phyloP scores from a whole-genome alignment of 176 grass and related monocot species.

The Carex littledalei region DNA sequence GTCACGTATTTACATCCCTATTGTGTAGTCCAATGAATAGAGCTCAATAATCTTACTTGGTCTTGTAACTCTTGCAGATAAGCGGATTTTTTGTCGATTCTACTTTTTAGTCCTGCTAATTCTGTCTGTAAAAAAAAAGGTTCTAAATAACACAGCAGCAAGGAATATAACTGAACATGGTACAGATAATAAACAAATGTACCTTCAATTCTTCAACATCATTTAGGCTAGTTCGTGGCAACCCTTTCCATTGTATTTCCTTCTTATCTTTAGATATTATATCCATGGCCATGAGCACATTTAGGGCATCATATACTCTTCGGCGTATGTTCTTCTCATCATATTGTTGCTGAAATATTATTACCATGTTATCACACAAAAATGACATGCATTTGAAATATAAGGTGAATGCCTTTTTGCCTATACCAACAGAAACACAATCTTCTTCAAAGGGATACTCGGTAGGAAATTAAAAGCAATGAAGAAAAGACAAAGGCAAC shows the following conservation, averaged over 20 bases:
- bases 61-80: constrained; percentile 97
- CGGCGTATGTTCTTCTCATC: constrained; percentile 99
- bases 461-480: background rate
- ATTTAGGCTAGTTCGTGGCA: constrained; percentile 76
- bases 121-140: constrained; percentile 40
- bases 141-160: constrained; percentile 9
- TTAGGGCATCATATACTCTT: constrained; percentile 94
- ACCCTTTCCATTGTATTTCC: constrained; percentile 99
- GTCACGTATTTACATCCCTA: too few species aligned
- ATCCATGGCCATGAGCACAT: constrained; percentile 98
- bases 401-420: constrained; percentile 21
- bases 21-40: constrained; percentile 6
- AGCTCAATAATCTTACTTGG: constrained; percentile 57
- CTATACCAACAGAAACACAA: constrained; percentile 11
- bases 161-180: constrained; percentile 17
- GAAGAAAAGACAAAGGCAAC: background rate
- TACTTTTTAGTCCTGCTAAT: constrained; percentile 55
- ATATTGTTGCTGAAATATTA: constrained; percentile 77
- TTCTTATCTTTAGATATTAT: constrained; percentile 99
- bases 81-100: constrained; percentile 83
- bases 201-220: constrained; percentile 95
- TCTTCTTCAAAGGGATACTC: background rate
- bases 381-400: background rate
- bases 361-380: constrained; percentile 29
- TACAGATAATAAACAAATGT: constrained; percentile 19